Evolutionary conservation across 768 basidiomycete genomes (phyloP).

Genomic region (Rhodocollybia butyracea): DNA sequence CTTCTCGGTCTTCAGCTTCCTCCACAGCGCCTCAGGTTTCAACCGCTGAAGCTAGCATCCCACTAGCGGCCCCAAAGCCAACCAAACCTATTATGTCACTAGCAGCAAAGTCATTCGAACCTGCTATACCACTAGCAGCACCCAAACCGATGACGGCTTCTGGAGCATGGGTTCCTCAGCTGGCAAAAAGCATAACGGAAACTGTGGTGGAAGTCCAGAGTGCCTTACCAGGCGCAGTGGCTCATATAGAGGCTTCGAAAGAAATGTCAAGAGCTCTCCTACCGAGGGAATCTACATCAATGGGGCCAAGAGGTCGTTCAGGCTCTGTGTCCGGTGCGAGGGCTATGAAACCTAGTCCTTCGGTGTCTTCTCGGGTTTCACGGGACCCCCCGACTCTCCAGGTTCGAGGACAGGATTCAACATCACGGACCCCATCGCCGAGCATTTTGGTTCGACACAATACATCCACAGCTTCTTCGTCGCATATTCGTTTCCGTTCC

Average conservation of each 20-base stretch:
- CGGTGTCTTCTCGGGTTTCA: background rate
- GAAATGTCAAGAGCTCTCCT: background rate
- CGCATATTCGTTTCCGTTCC: slow-evolving; percentile 2
- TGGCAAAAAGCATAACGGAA: background rate
- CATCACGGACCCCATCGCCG: background rate
- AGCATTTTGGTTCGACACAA: background rate
- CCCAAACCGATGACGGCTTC: background rate
- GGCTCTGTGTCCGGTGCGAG: background rate
- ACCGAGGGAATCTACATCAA: too few relatives aligned
- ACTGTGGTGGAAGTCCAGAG: too few relatives aligned
- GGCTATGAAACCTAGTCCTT: background rate
- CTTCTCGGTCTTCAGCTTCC: background rate
- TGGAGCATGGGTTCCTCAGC: background rate
- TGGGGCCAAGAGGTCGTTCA: too few relatives aligned
- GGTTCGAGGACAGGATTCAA: background rate
- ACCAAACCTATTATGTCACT: too few relatives aligned
- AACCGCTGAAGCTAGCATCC: background rate
- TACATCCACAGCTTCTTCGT: background rate
- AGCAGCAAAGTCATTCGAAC: too few relatives aligned
- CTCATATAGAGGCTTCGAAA: background rate
- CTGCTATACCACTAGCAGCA: background rate
- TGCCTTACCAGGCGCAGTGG: too few relatives aligned
- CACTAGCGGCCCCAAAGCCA: background rate
- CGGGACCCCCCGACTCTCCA: background rate
- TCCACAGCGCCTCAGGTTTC: background rate